Evolutionary conservation across 768 basidiomycete species (phyloP).

Genomic region (Sporobolomyces pararoseus): DNA sequence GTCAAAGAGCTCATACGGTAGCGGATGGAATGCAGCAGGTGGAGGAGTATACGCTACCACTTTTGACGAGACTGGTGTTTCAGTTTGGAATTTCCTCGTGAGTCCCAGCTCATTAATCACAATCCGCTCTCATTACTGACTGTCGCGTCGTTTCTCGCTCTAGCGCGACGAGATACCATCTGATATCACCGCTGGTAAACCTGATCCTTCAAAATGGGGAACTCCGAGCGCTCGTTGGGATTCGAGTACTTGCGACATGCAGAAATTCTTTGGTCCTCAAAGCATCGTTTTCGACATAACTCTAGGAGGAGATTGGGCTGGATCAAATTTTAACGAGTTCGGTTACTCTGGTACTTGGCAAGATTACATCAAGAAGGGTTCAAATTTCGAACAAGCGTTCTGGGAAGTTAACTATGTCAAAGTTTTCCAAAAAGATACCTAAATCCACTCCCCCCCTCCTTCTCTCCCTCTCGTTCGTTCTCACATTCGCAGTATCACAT

Average conservation of each 20-base stretch:
- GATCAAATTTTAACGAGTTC: constrained; percentile 4
- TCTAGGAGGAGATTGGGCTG: constrained; percentile 32
- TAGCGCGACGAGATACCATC: constrained; percentile 26
- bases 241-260: constrained; percentile 9
- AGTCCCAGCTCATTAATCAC: neutral
- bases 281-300: constrained; percentile 34
- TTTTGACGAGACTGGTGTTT: constrained; percentile 52
- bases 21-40: constrained; percentile 52
- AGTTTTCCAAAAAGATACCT: constrained; percentile 49
- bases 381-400: constrained; percentile 10
- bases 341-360: constrained; percentile 25
- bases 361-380: constrained; percentile 20
- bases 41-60: constrained; percentile 56
- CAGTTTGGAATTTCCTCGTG: constrained; percentile 58
- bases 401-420: constrained; percentile 68
- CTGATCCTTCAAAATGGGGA: constrained; percentile 24
- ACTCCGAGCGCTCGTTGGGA: constrained; percentile 9
- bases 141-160: too few species aligned
- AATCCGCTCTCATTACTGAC: too few species aligned
- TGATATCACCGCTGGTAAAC: constrained; percentile 18
- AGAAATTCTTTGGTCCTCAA: constrained; percentile 26
- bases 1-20: constrained; percentile 50
- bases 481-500: neutral
- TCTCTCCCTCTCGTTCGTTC: neutral
- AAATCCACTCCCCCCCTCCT: neutral